A percentile compares a stretch with the other conserved stretches of the same genome.
Evolutionary conservation across 306 rosid genomes (phyloP).

Genomic region (Acacia confusa): DNA sequence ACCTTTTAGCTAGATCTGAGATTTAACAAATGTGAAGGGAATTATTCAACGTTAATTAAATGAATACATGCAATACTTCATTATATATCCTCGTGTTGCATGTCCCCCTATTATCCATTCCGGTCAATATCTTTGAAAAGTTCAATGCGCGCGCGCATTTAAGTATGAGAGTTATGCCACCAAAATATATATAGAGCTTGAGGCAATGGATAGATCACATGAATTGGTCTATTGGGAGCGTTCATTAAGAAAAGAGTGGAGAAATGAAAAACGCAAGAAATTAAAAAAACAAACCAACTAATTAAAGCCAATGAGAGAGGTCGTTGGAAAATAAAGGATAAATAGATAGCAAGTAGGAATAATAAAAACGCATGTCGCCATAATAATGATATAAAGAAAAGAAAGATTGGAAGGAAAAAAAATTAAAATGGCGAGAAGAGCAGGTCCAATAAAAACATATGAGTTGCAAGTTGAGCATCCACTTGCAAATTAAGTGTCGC

Average conservation of each 20-base stretch:
- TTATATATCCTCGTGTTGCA: not conserved
- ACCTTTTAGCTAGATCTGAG: too few relatives aligned
- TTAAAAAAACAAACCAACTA: too few relatives aligned
- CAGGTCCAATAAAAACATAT: conserved; percentile 23
- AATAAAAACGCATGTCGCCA: not conserved
- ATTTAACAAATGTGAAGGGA: not conserved
- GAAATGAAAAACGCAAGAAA: not conserved
- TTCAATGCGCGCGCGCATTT: not conserved
- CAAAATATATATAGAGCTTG: not conserved
- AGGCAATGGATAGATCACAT: not conserved
- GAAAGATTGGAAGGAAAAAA: conserved; percentile 7
- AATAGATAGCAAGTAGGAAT: not conserved
- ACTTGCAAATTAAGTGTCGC: conserved; percentile 47
- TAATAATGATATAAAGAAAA: not conserved
- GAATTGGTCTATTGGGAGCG: not conserved
- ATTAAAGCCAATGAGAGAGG: too few relatives aligned
- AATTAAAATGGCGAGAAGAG: not conserved
- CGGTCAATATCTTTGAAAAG: not conserved
- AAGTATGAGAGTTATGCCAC: not conserved
- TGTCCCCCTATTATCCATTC: not conserved
- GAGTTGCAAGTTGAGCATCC: conserved; percentile 49
- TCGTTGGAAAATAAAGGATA: conserved; percentile 3
- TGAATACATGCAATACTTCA: not conserved
- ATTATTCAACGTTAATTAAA: not conserved
- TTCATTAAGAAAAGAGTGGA: not conserved